A percentile compares a stretch with the other conserved stretches of the same genome.
Evolutionary conservation across 768 basidiomycete genomes (phyloP).

Genomic region (Neoboletus subvelutipes): DNA sequence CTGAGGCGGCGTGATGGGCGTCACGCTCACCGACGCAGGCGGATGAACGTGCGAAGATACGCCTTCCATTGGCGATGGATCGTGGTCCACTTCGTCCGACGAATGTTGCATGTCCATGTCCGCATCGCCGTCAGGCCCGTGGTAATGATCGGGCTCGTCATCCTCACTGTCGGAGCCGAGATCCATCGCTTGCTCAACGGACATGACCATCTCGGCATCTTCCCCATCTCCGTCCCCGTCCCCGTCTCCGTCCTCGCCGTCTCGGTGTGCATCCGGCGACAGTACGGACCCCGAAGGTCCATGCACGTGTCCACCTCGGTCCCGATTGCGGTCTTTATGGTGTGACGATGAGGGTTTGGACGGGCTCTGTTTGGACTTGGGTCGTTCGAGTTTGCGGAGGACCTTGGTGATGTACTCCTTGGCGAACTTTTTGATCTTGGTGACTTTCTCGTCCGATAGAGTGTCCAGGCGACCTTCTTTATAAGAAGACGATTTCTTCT

Average conservation of each 20-base stretch:
- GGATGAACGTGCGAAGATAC: conserved; percentile 28
- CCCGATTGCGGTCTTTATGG: conserved; percentile 8
- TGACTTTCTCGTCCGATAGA: conserved; percentile 81
- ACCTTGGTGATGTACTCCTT: conserved; percentile 90
- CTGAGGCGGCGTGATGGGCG: conserved; percentile 32
- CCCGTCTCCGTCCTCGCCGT: neutral
- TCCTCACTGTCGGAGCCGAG: conserved; percentile 40
- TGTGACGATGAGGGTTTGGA: conserved; percentile 20
- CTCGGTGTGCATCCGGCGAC: conserved; percentile 12
- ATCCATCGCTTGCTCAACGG: conserved; percentile 47
- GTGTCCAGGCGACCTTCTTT: conserved; percentile 68
- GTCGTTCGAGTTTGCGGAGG: conserved; percentile 60
- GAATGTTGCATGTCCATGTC: conserved; percentile 30
- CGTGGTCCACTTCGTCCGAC: conserved; percentile 27
- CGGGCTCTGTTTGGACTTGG: conserved; percentile 23
- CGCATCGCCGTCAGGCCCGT: conserved; percentile 9
- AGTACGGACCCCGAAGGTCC: conserved; percentile 14
- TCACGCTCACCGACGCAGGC: conserved; percentile 28
- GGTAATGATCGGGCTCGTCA: conserved; percentile 16
- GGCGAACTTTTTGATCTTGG: conserved; percentile 89
- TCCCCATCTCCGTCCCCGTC: conserved; percentile 19
- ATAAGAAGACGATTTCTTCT: conserved; percentile 87
- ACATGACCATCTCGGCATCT: conserved; percentile 36
- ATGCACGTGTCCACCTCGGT: neutral
- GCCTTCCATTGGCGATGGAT: conserved; percentile 36